Evolutionary conservation across 441 rosid species (phyloP).

Genomic region (Eruca vesicaria): DNA sequence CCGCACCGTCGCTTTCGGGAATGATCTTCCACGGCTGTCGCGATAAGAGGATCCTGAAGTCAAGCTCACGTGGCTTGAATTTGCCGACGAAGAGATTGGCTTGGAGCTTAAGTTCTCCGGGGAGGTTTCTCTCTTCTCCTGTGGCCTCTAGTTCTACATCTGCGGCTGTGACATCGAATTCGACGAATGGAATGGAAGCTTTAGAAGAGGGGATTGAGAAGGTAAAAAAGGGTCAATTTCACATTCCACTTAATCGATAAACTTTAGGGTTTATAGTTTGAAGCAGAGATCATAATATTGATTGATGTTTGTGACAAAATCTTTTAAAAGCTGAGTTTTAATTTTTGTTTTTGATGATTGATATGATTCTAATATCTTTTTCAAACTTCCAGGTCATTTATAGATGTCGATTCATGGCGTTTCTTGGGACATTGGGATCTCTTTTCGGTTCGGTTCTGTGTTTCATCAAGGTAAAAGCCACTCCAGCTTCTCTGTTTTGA

Average conservation of each 20-base stretch:
- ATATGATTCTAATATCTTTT: not conserved
- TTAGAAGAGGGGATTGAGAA: conserved; percentile 59
- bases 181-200: conserved; percentile 29
- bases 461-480: conserved; percentile 66
- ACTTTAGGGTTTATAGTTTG: not conserved
- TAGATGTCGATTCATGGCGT: conserved; percentile 62
- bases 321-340: not conserved
- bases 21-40: not conserved
- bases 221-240: conserved; percentile 33
- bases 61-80: conserved; percentile 17
- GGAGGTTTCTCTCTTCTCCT: conserved; percentile 18
- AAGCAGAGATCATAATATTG: conserved; percentile 3
- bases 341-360: too few species aligned
- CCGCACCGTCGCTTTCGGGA: conserved; percentile 23
- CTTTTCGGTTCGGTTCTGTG: conserved; percentile 61
- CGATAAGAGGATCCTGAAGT: not conserved
- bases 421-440: conserved; percentile 69
- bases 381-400: conserved; percentile 45
- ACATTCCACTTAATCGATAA: not conserved
- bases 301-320: not conserved
- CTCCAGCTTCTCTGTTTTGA: not conserved
- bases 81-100: conserved; percentile 4
- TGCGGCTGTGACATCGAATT: conserved; percentile 24
- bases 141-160: conserved; percentile 19
- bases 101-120: conserved; percentile 26